A percentile compares a stretch with the other conserved stretches of the same genome.
These are phyloP conservation scores for Herpetomonas muscarum DNA, from an alignment of 208 protist species.

Conservation along the genomic window DNA sequence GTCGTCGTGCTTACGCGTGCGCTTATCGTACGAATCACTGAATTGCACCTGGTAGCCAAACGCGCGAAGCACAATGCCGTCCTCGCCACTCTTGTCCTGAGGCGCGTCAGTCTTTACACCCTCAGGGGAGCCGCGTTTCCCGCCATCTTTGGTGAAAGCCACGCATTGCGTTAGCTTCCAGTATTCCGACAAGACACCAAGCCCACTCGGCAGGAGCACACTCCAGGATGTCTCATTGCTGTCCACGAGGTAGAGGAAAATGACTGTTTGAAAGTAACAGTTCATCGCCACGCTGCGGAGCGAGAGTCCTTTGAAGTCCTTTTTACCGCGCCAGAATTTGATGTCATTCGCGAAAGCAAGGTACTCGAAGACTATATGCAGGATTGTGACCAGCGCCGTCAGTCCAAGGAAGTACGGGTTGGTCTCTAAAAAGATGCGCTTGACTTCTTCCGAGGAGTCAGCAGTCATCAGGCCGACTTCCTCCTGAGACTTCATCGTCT, in stretches of 20 bases:
- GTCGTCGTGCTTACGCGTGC: slow-evolving; percentile 88
- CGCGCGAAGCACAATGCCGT: background rate
- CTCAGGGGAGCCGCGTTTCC: background rate
- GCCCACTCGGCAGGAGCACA: slow-evolving; percentile 84
- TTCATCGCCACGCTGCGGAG: slow-evolving; percentile 94
- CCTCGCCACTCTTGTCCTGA: slow-evolving; percentile 8
- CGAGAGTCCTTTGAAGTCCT: slow-evolving; percentile 96
- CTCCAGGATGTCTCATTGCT: slow-evolving; percentile 90
- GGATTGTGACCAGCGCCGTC: slow-evolving; percentile 92
- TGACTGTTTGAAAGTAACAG: slow-evolving; percentile 91
- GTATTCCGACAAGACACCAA: slow-evolving; percentile 92
- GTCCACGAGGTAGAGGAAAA: slow-evolving; percentile 98
- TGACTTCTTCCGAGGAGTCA: slow-evolving; percentile 70
- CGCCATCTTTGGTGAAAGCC: background rate
- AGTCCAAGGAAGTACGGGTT: slow-evolving; percentile 93
- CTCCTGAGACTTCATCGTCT: slow-evolving; percentile 66
- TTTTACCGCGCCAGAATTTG: slow-evolving; percentile 81
- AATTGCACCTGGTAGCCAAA: slow-evolving; percentile 51
- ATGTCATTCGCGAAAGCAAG: slow-evolving; percentile 98
- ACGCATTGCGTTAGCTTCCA: slow-evolving; percentile 96
- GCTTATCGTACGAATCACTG: slow-evolving; percentile 60
- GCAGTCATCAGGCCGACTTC: slow-evolving; percentile 48
- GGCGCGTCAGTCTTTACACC: background rate
- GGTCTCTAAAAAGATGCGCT: slow-evolving; percentile 96
- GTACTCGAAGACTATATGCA: slow-evolving; percentile 98